Evolutionary conservation across 1,139 yeast species (phyloP), one percentile per base, ranked within the genome.

Genomic region (Blastobotrys serpentis): DNA sequence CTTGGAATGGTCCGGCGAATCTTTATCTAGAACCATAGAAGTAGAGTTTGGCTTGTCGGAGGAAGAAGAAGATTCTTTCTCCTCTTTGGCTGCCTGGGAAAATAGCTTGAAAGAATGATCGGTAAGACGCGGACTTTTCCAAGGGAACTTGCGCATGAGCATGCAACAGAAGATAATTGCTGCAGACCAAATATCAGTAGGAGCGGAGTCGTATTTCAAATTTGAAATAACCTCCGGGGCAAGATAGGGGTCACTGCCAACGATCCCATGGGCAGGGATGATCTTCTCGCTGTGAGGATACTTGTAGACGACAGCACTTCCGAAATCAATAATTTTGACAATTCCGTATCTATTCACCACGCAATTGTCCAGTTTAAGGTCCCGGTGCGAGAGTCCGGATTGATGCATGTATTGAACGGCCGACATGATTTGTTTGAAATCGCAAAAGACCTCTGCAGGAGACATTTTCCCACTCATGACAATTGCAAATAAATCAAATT

Each of bases 401-500:
- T 88, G 78, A 67, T 90, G 97, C 60, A 90, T 71, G 64, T 90
- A 90, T 59, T 79, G 81, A 39, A 90, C 81, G 44, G 96, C 97
- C 4, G 82, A 75, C 60, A 89, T 72, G 42, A 90, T 79, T 69
- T 90, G 98, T 62, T 86, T 86, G 63, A 90, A 84, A 65, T 95
- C 90, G 69, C 98, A 90, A 65, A 84, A 86, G 52, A 88, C 82
- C 66, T 90, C 98, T 48, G 81, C 84, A 51, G 83, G 73, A 1
- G 88, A 75, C 97, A 90, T 89, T 62, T 87, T 84, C 58, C 92
- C 94, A 22, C 94, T 83, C 96, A 90, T 90, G 32, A 90, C 98
- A 57, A 90, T 87, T 1, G 96, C 96, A 66, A 90, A 90, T 60
- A 90, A 75, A 69, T 90, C 98, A 62, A 77, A 86, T 61, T 92